A percentile compares a stretch with the other conserved stretches of the same genome.
Evolutionary conservation across 75 land plant genomes (phyloP).

Genomic region (Pinus tabuliformis): DNA sequence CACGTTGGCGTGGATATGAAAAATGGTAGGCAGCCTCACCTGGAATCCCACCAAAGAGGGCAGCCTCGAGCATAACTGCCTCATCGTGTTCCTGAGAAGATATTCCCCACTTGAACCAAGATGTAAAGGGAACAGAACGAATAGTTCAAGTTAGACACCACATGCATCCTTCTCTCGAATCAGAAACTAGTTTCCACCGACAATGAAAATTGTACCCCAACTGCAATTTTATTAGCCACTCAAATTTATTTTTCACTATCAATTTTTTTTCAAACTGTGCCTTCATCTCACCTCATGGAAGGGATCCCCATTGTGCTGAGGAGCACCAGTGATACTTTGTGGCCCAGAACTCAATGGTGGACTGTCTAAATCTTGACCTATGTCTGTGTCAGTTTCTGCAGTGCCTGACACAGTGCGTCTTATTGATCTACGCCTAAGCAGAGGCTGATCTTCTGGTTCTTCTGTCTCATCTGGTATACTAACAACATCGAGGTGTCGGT

Average conservation of each 20-base stretch:
- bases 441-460: conserved; percentile 64
- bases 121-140: conserved; percentile 1
- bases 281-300: conserved; percentile 23
- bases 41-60: conserved; percentile 82
- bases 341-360: conserved; percentile 27
- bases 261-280: neutral
- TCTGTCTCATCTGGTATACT: conserved; percentile 48
- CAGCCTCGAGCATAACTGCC: conserved; percentile 99
- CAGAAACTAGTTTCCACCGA: neutral
- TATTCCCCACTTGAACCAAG: conserved; percentile 74
- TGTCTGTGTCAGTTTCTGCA: conserved; percentile 18
- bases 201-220: neutral
- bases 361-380: conserved; percentile 13
- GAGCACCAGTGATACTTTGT: conserved; percentile 9
- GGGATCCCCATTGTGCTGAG: conserved; percentile 32
- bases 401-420: conserved; percentile 15
- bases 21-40: conserved; percentile 37
- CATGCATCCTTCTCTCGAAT: neutral
- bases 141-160: neutral
- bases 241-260: neutral
- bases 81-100: conserved; percentile 93
- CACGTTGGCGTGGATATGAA: conserved; percentile 35
- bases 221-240: neutral
- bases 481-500: neutral
- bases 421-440: conserved; percentile 42